A percentile compares a stretch with the other conserved stretches of the same genome.
These are phyloP conservation scores for Polyporus tsugae DNA, from an alignment of 1,284 basidiomycete genomes.

Conservation along the genomic window DNA sequence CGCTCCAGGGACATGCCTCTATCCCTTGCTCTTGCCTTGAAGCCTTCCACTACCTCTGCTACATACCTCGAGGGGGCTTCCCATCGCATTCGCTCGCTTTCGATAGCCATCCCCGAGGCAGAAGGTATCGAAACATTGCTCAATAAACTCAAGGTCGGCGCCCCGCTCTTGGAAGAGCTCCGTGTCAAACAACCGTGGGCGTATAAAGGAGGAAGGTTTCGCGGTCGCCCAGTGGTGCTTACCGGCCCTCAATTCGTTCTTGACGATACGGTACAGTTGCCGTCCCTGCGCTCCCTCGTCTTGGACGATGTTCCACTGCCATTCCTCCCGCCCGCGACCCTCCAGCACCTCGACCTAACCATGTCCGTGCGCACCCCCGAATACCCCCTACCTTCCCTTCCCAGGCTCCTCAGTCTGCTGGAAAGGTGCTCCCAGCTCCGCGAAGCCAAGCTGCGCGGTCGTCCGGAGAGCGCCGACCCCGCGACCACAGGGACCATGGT, in stretches of 20 bases:
- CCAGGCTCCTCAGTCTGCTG: background rate
- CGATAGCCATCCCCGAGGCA: background rate
- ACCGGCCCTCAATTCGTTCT: background rate
- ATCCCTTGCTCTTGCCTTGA: background rate
- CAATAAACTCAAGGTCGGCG: slow-evolving; percentile 3
- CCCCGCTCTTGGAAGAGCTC: slow-evolving; percentile 4
- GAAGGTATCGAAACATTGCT: background rate
- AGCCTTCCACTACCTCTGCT: background rate
- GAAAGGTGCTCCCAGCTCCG: background rate
- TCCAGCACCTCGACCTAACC: slow-evolving; percentile 7
- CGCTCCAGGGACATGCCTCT: slow-evolving; percentile 17
- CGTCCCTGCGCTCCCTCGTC: background rate
- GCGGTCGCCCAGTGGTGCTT: background rate
- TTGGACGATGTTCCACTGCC: slow-evolving; percentile 10
- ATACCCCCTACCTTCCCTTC: slow-evolving; percentile 3
- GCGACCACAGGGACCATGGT: background rate
- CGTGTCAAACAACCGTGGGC: background rate
- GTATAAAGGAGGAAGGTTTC: background rate
- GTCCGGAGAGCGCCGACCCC: background rate
- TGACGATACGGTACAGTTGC: background rate
- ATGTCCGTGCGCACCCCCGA: background rate
- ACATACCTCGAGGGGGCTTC: background rate
- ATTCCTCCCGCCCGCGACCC: background rate
- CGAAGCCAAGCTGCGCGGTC: background rate
- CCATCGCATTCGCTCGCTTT: slow-evolving; percentile 14